Evolutionary conservation across 169 alveolate species (phyloP).

Genomic region (Plasmodium falciparum): DNA sequence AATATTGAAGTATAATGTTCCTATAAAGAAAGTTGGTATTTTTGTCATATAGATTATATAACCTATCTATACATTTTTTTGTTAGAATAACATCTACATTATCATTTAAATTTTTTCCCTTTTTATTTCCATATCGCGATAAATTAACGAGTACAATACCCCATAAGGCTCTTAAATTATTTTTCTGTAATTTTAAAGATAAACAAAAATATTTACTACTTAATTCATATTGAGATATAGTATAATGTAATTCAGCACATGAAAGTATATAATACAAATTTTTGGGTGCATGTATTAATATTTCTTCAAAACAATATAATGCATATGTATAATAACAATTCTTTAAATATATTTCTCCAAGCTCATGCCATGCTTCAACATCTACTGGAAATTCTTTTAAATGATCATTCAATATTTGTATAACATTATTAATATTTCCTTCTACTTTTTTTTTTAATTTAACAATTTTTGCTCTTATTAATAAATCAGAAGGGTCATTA

Average conservation of each 20-base stretch:
- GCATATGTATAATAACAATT: slow-evolving; percentile 58
- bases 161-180: slow-evolving; percentile 76
- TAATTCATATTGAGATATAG: slow-evolving; percentile 50
- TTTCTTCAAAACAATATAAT: slow-evolving; percentile 75
- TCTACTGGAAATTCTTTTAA: slow-evolving; percentile 77
- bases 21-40: slow-evolving; percentile 19
- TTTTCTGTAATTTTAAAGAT: slow-evolving; percentile 64
- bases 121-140: slow-evolving; percentile 28
- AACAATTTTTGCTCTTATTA: slow-evolving; percentile 66
- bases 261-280: slow-evolving; percentile 74
- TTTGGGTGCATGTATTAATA: slow-evolving; percentile 43
- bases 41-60: slow-evolving; percentile 32
- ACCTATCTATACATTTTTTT: slow-evolving; percentile 29
- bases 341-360: slow-evolving; percentile 69
- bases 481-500: slow-evolving; percentile 33
- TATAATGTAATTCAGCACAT: slow-evolving; percentile 77
- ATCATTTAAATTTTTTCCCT: slow-evolving; percentile 28
- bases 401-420: slow-evolving; percentile 77
- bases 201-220: slow-evolving; percentile 76
- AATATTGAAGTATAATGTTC: slow-evolving; percentile 44
- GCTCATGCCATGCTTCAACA: slow-evolving; percentile 79
- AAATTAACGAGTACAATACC: slow-evolving; percentile 54
- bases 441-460: slow-evolving; percentile 53
- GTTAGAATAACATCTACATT: slow-evolving; percentile 57
- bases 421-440: slow-evolving; percentile 57